Evolutionary conservation across 1,139 yeast species (phyloP).

Genomic region (Candida neerlandica): DNA sequence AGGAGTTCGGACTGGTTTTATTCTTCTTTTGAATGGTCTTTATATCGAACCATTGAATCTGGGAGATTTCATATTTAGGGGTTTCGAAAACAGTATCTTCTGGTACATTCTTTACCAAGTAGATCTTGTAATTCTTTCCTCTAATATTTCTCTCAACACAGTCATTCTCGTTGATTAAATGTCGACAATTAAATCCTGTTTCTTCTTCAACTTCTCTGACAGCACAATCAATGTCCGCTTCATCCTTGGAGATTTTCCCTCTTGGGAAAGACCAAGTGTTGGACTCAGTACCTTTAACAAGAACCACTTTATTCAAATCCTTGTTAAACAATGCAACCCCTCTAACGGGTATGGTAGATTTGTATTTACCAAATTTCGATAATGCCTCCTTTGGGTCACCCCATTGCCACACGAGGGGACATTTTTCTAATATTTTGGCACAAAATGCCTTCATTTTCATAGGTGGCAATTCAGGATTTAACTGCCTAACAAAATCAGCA

Average conservation of each 20-base stretch:
- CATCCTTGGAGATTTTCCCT: constrained; percentile 95
- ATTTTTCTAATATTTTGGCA: constrained; percentile 66
- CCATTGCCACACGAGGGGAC: constrained; percentile 90
- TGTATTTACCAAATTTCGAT: constrained; percentile 78
- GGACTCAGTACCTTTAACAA: constrained; percentile 89
- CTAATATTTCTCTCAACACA: constrained; percentile 78
- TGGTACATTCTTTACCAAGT: constrained; percentile 76
- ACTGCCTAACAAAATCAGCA: constrained; percentile 75
- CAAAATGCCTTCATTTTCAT: constrained; percentile 84
- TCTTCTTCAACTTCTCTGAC: constrained; percentile 94
- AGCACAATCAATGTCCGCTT: constrained; percentile 88
- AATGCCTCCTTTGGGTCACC: constrained; percentile 76
- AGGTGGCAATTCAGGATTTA: constrained; percentile 76
- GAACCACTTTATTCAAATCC: constrained; percentile 66
- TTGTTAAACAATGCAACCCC: constrained; percentile 89
- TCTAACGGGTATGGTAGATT: constrained; percentile 90
- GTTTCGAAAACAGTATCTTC: constrained; percentile 68
- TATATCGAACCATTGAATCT: constrained; percentile 48
- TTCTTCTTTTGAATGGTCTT: constrained; percentile 38
- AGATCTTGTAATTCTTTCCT: constrained; percentile 87
- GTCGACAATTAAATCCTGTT: constrained; percentile 85
- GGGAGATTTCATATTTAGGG: constrained; percentile 84
- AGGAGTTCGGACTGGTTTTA: constrained; percentile 47
- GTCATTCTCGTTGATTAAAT: constrained; percentile 66
- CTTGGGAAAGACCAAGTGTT: constrained; percentile 93